A percentile compares a stretch with the other conserved stretches of the same genome.
Evolutionary conservation across 805 yeast genomes (phyloP).

Genomic region (Candida endomychidarum): DNA sequence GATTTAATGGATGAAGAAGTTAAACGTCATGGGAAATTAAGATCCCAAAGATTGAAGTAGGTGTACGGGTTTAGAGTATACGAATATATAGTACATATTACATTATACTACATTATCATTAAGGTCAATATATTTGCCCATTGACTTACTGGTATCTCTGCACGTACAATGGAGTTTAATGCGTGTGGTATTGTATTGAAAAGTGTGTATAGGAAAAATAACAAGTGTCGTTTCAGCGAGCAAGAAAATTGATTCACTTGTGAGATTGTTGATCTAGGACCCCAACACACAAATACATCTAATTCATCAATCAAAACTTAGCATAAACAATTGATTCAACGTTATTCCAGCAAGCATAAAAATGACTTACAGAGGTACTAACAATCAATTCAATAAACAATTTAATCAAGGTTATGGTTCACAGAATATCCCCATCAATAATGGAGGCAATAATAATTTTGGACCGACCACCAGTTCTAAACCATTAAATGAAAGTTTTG

Average conservation of each 20-base stretch:
- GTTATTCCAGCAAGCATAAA: not conserved
- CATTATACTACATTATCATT: too few relatives aligned
- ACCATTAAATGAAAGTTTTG: conserved; percentile 42
- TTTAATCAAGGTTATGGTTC: conserved; percentile 21
- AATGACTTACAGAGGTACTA: conserved; percentile 48
- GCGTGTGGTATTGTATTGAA: too few relatives aligned
- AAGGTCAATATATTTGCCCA: too few relatives aligned
- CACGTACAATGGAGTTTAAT: too few relatives aligned
- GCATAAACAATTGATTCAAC: not conserved
- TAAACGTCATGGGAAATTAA: conserved; percentile 62
- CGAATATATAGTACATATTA: too few relatives aligned
- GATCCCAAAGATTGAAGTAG: conserved; percentile 4
- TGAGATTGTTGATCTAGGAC: conserved; percentile 3
- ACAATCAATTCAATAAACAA: conserved; percentile 39
- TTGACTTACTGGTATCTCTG: too few relatives aligned
- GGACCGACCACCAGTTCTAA: conserved; percentile 33
- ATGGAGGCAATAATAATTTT: conserved; percentile 14
- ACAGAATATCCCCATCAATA: conserved; percentile 6
- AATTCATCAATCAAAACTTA: not conserved
- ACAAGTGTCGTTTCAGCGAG: conserved; percentile 7
- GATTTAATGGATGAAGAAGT: conserved; percentile 86
- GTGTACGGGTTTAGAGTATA: too few relatives aligned
- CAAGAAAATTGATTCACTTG: conserved; percentile 5
- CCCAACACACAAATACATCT: not conserved
- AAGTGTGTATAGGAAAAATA: too few relatives aligned